Evolutionary conservation across 2,329 filamentous ascomycete genomes (phyloP), one percentile per base, ranked within the genome.

Genomic region (Cordyceps militaris): DNA sequence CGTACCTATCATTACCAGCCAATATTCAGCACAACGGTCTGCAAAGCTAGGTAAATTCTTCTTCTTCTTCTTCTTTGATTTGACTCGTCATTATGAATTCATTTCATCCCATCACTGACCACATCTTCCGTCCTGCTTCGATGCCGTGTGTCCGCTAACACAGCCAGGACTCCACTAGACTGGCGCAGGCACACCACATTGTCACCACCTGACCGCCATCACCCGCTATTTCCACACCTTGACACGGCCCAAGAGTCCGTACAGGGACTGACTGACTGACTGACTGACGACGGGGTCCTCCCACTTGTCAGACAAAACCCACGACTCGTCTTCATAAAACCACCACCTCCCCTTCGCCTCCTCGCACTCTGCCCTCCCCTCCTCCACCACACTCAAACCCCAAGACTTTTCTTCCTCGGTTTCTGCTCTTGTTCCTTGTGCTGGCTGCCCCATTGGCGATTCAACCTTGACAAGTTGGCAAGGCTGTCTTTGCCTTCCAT

Each of bases 281-380:
- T n/a, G n/a, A n/a, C n/a, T n/a, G n/a, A n/a, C n/a, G n/a, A 42
- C 38, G 21, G n/a, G 32, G 47, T 50, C 30, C 21, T n/a, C 23
- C 16, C n/a, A 7, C 38, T 42, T n/a, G 38, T 42, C n/a, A 19
- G 36, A 44, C 51, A 10, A 28, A 32, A 1, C 44, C 21, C 40
- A 55, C 53, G 53, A 56, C 53, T 56, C 53, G 43, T 47, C 53
- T 56, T 56, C 53, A 49, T 56, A 56, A 56, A 56, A 49, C 44
- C 53, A 49, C 43, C 8, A 11, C 24, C 11, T 40, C 24, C 43
- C 50, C n/a, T 9, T 48, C 28, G 16, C 30, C n/a, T 24, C 50
- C 24, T 16, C 21, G 36, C 8, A 21, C n/a, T n/a, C n/a, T 38
- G 4, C 46, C 46, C 46, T 51, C 34, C 48, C 19, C 42, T 56